These are phyloP conservation scores for Cydonia oblonga DNA, from an alignment of 331 rosid species.

Conservation along the genomic window DNA sequence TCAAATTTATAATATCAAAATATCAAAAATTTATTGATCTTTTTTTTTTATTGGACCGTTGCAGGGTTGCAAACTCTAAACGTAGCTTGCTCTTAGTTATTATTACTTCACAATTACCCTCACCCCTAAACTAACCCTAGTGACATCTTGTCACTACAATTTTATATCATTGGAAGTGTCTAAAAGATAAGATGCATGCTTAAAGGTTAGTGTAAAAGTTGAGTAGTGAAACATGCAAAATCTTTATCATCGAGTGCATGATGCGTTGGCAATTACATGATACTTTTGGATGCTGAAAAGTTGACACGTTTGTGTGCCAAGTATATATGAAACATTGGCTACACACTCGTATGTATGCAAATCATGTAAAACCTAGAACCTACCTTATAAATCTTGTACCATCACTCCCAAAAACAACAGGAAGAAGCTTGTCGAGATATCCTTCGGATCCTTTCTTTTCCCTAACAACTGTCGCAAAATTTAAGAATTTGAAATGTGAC, in stretches of 20 bases:
- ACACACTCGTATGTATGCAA: background rate
- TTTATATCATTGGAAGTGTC: too few species aligned
- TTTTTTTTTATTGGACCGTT: too few species aligned
- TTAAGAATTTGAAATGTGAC: background rate
- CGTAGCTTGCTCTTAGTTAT: too few species aligned
- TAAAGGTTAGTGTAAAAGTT: background rate
- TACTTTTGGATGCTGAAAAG: background rate
- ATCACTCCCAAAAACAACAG: background rate
- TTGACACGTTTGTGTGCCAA: background rate
- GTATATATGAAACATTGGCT: background rate
- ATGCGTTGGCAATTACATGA: background rate
- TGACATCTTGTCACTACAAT: too few species aligned
- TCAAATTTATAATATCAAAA: too few species aligned
- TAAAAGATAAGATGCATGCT: background rate
- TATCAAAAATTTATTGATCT: too few species aligned
- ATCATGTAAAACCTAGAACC: too few species aligned
- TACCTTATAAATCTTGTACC: background rate
- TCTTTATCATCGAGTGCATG: background rate
- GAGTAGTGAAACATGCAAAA: background rate
- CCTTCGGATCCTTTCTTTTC: background rate
- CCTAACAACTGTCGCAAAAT: background rate
- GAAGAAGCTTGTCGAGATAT: background rate
- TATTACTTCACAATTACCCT: too few species aligned
- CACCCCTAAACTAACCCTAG: too few species aligned
- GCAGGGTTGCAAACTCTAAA: too few species aligned